Conservation (phyloP, 306 rosid genomes). For the Citrullus amarus region DNA sequence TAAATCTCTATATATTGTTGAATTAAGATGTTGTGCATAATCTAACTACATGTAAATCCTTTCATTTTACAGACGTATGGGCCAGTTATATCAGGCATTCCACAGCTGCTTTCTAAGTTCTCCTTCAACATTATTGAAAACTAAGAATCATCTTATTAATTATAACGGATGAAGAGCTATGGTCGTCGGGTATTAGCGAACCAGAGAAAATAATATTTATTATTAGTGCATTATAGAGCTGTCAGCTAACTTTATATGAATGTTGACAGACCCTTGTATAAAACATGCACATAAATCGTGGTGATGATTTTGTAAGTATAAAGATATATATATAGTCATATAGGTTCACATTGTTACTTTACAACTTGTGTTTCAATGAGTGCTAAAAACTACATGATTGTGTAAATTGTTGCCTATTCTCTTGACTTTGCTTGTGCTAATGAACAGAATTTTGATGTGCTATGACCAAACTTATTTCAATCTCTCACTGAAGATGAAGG, state of each 20-base stretch:
- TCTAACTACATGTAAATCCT: not conserved
- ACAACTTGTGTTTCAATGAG: not conserved
- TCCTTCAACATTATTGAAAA: conserved; percentile 46
- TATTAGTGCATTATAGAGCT: not conserved
- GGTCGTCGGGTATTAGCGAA: not conserved
- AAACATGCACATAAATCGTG: not conserved
- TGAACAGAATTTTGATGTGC: not conserved
- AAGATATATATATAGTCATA: not conserved
- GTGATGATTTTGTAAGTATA: conserved; percentile 6
- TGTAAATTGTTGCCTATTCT: not conserved
- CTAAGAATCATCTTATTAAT: conserved; percentile 16
- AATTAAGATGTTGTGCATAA: not conserved
- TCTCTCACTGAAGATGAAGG: not conserved
- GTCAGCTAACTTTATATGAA: not conserved
- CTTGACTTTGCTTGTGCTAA: not conserved
- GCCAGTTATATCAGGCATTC: conserved; percentile 55
- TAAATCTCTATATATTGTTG: not conserved
- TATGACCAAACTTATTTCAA: not conserved
- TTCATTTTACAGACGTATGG: conserved; percentile 61
- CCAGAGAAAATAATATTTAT: not conserved
- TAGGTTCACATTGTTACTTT: not conserved
- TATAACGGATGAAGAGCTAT: not conserved
- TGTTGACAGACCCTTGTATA: conserved; percentile 3
- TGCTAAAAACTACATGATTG: not conserved
- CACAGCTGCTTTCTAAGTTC: conserved; percentile 64